Conservation (phyloP, 1,284 basidiomycete genomes). For the Pyrrhoderma noxium region DNA sequence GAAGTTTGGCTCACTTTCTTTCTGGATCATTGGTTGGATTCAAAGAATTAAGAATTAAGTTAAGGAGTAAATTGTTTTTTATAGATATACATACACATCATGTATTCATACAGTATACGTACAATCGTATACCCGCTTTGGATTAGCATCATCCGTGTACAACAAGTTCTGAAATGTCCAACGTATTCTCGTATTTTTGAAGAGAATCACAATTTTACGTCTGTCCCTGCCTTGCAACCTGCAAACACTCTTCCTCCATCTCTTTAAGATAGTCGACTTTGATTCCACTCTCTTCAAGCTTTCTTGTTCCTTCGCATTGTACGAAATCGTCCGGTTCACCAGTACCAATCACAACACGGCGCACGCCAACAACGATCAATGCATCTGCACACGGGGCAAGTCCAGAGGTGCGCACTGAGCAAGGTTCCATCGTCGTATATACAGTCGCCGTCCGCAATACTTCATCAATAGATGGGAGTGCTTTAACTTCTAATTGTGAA, state of each 20-base stretch:
- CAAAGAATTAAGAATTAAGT: neutral
- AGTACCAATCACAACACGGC: conserved; percentile 83
- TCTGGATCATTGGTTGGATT: neutral
- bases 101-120: neutral
- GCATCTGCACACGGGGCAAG: conserved; percentile 83
- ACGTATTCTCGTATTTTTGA: too few species aligned
- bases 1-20: too few species aligned
- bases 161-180: too few species aligned
- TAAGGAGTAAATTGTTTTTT: neutral
- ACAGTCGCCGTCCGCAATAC: conserved; percentile 59
- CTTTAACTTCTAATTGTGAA: too few species aligned
- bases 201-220: too few species aligned
- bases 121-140: too few species aligned
- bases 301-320: conserved; percentile 79
- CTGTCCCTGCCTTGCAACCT: conserved; percentile 46
- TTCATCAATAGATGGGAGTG: conserved; percentile 35
- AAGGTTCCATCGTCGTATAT: conserved; percentile 97
- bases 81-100: neutral
- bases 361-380: conserved; percentile 67
- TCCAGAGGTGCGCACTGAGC: conserved; percentile 85
- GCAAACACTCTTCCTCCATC: conserved; percentile 70
- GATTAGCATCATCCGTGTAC: too few species aligned
- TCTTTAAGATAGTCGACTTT: conserved; percentile 70
- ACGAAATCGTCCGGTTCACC: conserved; percentile 96
- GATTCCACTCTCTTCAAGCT: conserved; percentile 69